Base-by-base conservation (phyloP, 23 red algal species). In the Agarophyton chilense region DNA sequence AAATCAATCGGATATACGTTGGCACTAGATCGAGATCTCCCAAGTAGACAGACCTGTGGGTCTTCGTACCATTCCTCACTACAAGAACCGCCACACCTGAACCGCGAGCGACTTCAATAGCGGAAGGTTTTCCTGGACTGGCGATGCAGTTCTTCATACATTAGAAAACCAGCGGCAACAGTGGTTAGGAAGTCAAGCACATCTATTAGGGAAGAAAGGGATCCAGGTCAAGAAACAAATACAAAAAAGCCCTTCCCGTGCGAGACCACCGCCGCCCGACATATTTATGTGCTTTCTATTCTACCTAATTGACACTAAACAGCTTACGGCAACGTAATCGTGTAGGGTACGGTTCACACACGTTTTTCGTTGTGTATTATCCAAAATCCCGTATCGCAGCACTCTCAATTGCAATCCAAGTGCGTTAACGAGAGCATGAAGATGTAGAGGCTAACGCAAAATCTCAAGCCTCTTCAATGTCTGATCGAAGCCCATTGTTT, bases 401-500 rank as follows among this genome's bases (percentile, higher is more conserved):
- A 18, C 60, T 10, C 60, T 4, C n/a, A 65, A 29, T 65, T 29
- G 60, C 60, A 35, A 4, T 36, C 32, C 13, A 11, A 13, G 35
- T 65, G 60, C 1, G 7, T 33, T 12, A 29, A 36, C 32, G 32
- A 33, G 29, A 17, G 60, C 60, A 18, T 36, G 31, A 16, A 6
- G 31, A 35, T 35, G 0, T 17, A 4, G 31, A 18, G 14, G 13
- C n/a, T 11, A 39, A 26, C 60, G 31, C 8, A 36, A 3, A 49
- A 10, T 1, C 21, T 80, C 52, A 86, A 4, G 66, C 81, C 53
- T 94, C 91, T 52, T 94, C 90, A 55, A 97, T 89, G 45, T 94
- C 91, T 22, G 91, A 94, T 2, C 78, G 84, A 51, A 98, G 89
- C 28, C 95, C 95, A 75, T 91, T 92, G 44, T 54, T 82, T 38